Evolutionary conservation across 2,329 filamentous ascomycete species (phyloP).

Genomic region (Aspergillus candidus): DNA sequence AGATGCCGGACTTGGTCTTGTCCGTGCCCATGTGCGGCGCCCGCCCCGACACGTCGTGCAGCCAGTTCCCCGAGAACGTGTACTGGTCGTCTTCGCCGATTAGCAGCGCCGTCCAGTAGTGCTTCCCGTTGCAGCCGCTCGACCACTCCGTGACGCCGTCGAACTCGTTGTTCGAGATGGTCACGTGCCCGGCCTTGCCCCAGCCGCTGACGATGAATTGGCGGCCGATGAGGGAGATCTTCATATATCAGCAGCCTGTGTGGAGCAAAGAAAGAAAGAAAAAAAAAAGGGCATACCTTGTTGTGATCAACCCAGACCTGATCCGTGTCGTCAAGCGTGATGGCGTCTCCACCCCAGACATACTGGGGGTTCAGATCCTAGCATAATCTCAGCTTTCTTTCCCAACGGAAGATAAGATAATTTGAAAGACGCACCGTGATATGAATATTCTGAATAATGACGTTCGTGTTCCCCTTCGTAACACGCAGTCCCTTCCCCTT

Average conservation of each 20-base stretch:
- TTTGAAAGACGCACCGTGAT: not conserved
- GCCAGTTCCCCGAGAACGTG: slow-evolving; percentile 7
- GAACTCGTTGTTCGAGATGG: slow-evolving; percentile 56
- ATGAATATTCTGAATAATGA: slow-evolving; percentile 49
- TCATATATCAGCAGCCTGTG: not conserved
- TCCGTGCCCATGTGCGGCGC: slow-evolving; percentile 9
- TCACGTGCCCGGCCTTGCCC: slow-evolving; percentile 49
- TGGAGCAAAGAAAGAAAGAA: not conserved
- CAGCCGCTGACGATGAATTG: slow-evolving; percentile 57
- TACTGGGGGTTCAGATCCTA: slow-evolving; percentile 52
- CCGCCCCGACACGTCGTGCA: slow-evolving; percentile 9
- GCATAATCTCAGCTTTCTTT: too few relatives aligned
- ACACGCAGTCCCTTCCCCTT: slow-evolving; percentile 54
- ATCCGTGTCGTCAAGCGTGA: slow-evolving; percentile 45
- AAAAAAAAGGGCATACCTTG: slow-evolving; percentile 21
- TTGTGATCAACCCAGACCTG: slow-evolving; percentile 49
- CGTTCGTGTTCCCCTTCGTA: slow-evolving; percentile 44
- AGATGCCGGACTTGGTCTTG: slow-evolving; percentile 37
- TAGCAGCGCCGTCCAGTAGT: slow-evolving; percentile 45
- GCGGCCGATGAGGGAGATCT: slow-evolving; percentile 53
- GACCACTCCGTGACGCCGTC: slow-evolving; percentile 52
- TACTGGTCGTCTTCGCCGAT: slow-evolving; percentile 7
- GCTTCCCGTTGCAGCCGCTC: slow-evolving; percentile 52
- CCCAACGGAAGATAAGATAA: too few relatives aligned
- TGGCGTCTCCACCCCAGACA: slow-evolving; percentile 56